These are phyloP conservation scores for Paecilomyces formosus DNA, from an alignment of 2,329 filamentous ascomycete genomes.

Conservation along the genomic window DNA sequence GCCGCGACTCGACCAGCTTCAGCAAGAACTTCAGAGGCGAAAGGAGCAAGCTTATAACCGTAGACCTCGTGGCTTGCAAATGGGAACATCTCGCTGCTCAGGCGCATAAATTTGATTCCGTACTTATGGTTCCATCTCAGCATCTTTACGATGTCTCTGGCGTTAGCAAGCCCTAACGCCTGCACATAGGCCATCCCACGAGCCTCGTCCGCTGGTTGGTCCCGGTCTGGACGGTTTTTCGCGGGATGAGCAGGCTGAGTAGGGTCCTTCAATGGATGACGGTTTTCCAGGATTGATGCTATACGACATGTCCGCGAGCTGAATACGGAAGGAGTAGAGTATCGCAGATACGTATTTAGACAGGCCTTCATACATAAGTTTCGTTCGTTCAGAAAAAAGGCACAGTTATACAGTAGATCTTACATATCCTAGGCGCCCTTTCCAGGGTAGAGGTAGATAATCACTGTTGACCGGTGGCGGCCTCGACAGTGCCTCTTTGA, in stretches of 20 bases:
- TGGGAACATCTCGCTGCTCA: constrained; percentile 95
- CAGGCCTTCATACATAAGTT: constrained; percentile 54
- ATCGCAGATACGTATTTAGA: constrained; percentile 82
- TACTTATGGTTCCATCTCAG: constrained; percentile 87
- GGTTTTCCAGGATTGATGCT: constrained; percentile 80
- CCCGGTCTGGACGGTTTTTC: constrained; percentile 78
- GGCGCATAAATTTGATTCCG: constrained; percentile 81
- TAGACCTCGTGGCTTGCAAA: constrained; percentile 85
- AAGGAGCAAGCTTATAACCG: constrained; percentile 76
- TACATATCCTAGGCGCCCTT: constrained; percentile 81
- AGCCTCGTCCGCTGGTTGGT: constrained; percentile 56
- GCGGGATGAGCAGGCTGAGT: constrained; percentile 69
- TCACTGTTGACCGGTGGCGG: constrained; percentile 75
- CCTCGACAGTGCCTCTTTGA: constrained; percentile 52
- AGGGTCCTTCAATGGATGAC: constrained; percentile 71
- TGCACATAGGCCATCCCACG: constrained; percentile 69
- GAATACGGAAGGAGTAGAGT: constrained; percentile 76
- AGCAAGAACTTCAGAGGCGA: constrained; percentile 69
- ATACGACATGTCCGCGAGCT: constrained; percentile 88
- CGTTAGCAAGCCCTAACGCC: constrained; percentile 71
- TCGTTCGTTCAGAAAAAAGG: neutral
- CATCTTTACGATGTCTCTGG: constrained; percentile 76
- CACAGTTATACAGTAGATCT: constrained; percentile 24
- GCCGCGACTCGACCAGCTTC: constrained; percentile 71
- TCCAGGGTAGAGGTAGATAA: constrained; percentile 82